These are phyloP conservation scores for Capsella bursapastoris DNA, from an alignment of 345 rosid species.

Conservation along the genomic window DNA sequence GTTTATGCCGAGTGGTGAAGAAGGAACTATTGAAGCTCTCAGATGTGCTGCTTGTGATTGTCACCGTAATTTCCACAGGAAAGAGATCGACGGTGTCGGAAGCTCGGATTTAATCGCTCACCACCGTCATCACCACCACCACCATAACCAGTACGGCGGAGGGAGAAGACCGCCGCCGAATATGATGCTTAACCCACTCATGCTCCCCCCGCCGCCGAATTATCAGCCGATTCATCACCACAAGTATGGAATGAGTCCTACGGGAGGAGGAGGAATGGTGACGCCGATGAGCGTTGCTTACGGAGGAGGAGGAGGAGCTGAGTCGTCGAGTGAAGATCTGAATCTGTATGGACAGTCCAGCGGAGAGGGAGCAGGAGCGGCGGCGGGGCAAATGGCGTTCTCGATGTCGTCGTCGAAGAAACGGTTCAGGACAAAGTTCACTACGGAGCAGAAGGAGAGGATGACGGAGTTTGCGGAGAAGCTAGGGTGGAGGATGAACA, in stretches of 20 bases:
- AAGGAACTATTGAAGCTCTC: constrained; percentile 78
- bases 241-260: constrained; percentile 52
- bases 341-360: constrained; percentile 57
- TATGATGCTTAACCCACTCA: constrained; percentile 49
- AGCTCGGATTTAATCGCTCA: constrained; percentile 23
- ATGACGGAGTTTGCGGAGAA: constrained; percentile 85
- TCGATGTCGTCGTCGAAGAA: constrained; percentile 65
- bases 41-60: constrained; percentile 95
- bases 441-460: constrained; percentile 71
- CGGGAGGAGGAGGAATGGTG: constrained; percentile 54
- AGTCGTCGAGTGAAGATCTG: constrained; percentile 82
- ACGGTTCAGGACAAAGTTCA: constrained; percentile 67
- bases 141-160: constrained; percentile 26
- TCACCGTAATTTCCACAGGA: constrained; percentile 95
- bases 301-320: constrained; percentile 60
- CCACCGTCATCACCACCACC: constrained; percentile 21
- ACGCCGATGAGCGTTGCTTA: constrained; percentile 78
- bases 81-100: constrained; percentile 57
- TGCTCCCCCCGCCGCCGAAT: constrained; percentile 56
- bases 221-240: constrained; percentile 45
- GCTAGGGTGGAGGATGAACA: constrained; percentile 75
- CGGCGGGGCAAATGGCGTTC: constrained; percentile 51
- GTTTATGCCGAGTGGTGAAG: constrained; percentile 97
- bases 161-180: constrained; percentile 41
- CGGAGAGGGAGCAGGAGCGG: constrained; percentile 46